These are phyloP conservation scores for Rhizopogon vinicolor DNA, from an alignment of 768 basidiomycete genomes.

Conservation along the genomic window DNA sequence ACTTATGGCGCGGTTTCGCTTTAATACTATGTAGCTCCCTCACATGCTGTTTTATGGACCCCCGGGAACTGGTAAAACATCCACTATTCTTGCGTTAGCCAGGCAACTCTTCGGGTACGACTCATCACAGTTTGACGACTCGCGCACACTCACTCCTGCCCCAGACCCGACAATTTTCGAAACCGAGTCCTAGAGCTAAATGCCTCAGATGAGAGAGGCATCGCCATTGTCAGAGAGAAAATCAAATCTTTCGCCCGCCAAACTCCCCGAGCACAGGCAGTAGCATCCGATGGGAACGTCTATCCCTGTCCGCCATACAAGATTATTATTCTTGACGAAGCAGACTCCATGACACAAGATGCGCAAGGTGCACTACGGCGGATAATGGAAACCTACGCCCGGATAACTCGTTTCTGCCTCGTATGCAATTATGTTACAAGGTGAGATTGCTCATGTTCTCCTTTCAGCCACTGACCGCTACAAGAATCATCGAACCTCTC, in stretches of 20 bases:
- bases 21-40: conserved; percentile 61
- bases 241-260: conserved; percentile 97
- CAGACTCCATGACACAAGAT: conserved; percentile 99
- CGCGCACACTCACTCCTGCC: neutral
- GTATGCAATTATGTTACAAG: conserved; percentile 99
- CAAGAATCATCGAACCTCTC: conserved; percentile 95
- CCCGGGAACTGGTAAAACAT: conserved; percentile 98
- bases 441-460: conserved; percentile 37
- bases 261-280: conserved; percentile 75
- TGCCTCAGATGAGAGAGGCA: conserved; percentile 98
- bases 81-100: conserved; percentile 91
- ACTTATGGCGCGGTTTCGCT: neutral
- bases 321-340: conserved; percentile 97
- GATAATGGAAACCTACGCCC: conserved; percentile 99
- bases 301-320: conserved; percentile 99
- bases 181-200: conserved; percentile 94
- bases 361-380: conserved; percentile 94
- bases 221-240: conserved; percentile 95
- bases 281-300: conserved; percentile 69
- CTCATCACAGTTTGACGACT: neutral
- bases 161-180: conserved; percentile 89
- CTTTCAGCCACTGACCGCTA: neutral
- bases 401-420: conserved; percentile 95
- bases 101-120: conserved; percentile 91
- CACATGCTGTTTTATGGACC: conserved; percentile 99